phyloP scores from a whole-genome alignment of 2,329 filamentous ascomycete genomes.

The Fusarium dimerum region DNA sequence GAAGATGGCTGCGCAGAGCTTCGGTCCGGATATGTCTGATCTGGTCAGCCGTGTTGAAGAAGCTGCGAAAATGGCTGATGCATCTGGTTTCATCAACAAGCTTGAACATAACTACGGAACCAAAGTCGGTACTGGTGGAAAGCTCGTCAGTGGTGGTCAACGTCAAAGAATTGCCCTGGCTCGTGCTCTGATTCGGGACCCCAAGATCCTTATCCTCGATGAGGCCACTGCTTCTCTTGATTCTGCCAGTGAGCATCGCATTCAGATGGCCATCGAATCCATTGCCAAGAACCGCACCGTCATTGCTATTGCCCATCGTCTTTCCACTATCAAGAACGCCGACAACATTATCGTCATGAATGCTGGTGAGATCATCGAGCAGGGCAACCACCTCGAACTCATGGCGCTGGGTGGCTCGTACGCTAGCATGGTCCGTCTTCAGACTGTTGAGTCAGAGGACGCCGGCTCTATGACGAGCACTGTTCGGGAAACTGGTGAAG shows the following conservation, averaged over 20 bases:
- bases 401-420: conserved; percentile 54
- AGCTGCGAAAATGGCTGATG: conserved; percentile 61
- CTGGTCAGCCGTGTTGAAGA: conserved; percentile 52
- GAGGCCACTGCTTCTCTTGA: conserved; percentile 64
- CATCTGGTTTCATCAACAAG: conserved; percentile 53
- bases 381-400: conserved; percentile 64
- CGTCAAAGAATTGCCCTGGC: conserved; percentile 62
- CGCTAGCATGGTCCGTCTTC: conserved; percentile 50
- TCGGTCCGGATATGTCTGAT: conserved; percentile 47
- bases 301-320: conserved; percentile 64
- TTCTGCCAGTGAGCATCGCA: conserved; percentile 56
- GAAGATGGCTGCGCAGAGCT: conserved; percentile 41
- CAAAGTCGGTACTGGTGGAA: conserved; percentile 53
- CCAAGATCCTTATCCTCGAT: conserved; percentile 59
- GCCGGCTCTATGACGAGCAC: conserved; percentile 34
- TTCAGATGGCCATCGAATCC: conserved; percentile 50
- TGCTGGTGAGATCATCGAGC: conserved; percentile 60
- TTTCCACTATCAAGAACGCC: conserved; percentile 63
- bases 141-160: conserved; percentile 60
- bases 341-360: conserved; percentile 69
- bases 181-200: conserved; percentile 57
- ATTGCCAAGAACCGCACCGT: conserved; percentile 59
- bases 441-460: conserved; percentile 38
- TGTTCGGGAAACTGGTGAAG: conserved; percentile 43
- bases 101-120: conserved; percentile 57